Conservation (phyloP, 2,329 filamentous ascomycete species). For the Arthrobotrys pseudoclavata region DNA sequence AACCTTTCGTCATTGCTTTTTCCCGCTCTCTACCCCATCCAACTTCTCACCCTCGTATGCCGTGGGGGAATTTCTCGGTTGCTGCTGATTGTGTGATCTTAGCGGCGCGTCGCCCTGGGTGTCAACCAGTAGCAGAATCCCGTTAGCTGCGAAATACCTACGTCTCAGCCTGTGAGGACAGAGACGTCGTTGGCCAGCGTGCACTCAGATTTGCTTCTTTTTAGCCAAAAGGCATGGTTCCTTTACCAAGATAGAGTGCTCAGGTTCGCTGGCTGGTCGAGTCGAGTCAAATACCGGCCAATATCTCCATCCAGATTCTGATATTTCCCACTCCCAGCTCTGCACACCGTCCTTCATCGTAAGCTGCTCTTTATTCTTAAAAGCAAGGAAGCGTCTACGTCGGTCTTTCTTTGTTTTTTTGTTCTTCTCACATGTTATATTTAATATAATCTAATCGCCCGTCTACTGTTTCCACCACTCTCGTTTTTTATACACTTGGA, state of each 20-base stretch:
- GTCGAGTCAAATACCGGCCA: conserved; percentile 60
- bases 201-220: conserved; percentile 55
- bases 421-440: conserved; percentile 59
- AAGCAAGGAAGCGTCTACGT: conserved; percentile 59
- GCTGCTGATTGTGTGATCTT: conserved; percentile 60
- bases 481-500: conserved; percentile 59
- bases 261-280: conserved; percentile 50
- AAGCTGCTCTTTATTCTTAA: conserved; percentile 58
- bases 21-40: conserved; percentile 19
- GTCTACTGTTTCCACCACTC: conserved; percentile 60
- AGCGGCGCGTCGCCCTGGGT: conserved; percentile 59
- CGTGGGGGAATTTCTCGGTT: conserved; percentile 60
- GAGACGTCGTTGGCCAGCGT: conserved; percentile 58
- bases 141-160: conserved; percentile 54
- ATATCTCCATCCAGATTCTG: conserved; percentile 57
- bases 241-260: conserved; percentile 59
- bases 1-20: conserved; percentile 25
- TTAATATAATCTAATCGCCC: conserved; percentile 60
- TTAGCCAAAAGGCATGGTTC: conserved; percentile 38
- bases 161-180: conserved; percentile 57
- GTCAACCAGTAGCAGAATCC: conserved; percentile 59
- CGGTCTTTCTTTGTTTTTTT: conserved; percentile 57
- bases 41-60: conserved; percentile 57
- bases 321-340: conserved; percentile 57
- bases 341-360: conserved; percentile 58